phyloP scores from a whole-genome alignment of 352 stramenopile genomes.

The Saprolegnia parasitica region DNA sequence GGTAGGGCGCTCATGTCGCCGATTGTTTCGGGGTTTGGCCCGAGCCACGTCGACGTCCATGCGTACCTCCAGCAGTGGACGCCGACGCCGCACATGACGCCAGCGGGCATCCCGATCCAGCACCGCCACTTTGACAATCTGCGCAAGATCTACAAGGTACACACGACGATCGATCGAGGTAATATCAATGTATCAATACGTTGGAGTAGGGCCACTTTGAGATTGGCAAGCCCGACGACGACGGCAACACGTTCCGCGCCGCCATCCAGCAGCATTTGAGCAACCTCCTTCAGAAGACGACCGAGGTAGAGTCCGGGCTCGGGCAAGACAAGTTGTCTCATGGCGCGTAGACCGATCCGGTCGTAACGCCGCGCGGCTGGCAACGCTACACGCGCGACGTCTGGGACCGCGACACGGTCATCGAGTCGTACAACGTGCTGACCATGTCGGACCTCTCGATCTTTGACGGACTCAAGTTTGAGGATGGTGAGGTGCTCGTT shows the following conservation, averaged over 20 bases:
- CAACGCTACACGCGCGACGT: conserved; percentile 56
- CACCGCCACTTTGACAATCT: conserved; percentile 26
- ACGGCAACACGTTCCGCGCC: conserved; percentile 9
- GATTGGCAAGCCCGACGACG: neutral
- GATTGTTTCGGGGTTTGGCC: conserved; percentile 13
- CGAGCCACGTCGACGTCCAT: conserved; percentile 19
- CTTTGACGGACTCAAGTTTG: conserved; percentile 84
- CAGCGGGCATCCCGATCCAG: neutral
- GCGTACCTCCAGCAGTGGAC: conserved; percentile 27
- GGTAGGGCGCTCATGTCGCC: conserved; percentile 23
- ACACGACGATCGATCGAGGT: neutral
- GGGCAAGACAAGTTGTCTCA: neutral
- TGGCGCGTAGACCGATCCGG: neutral
- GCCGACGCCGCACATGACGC: conserved; percentile 7
- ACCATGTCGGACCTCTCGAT: conserved; percentile 70
- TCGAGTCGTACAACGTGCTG: conserved; percentile 6
- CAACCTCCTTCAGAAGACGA: neutral
- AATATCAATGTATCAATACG: neutral
- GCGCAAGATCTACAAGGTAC: conserved; percentile 23
- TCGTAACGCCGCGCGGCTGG: conserved; percentile 35
- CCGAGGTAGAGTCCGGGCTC: neutral
- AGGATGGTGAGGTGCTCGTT: conserved; percentile 57
- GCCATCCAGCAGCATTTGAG: conserved; percentile 19
- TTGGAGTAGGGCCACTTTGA: neutral
- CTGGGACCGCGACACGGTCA: conserved; percentile 42